Percentiles rank a stretch among this genome's conserved stretches.
phyloP scores from a whole-genome alignment of 1,139 yeast species.

The Blastobotrys capitulatus region DNA sequence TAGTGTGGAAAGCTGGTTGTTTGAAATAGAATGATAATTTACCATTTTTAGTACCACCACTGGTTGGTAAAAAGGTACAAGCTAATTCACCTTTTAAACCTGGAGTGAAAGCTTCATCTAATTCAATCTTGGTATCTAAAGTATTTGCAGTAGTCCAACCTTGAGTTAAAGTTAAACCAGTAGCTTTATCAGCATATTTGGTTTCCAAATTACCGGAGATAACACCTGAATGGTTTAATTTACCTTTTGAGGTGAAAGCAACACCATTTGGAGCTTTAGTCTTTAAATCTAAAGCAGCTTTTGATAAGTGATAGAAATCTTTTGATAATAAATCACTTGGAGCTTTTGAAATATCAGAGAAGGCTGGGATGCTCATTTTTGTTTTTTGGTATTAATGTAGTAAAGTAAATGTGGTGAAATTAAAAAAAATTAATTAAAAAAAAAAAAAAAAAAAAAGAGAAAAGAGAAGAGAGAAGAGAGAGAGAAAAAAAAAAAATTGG shows the following conservation, averaged over 20 bases:
- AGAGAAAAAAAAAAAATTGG: background rate
- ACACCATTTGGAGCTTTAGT: constrained; percentile 97
- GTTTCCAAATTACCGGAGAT: constrained; percentile 89
- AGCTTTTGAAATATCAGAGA: constrained; percentile 79
- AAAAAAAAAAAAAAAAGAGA: background rate
- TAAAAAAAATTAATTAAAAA: background rate
- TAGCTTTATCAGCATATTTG: constrained; percentile 86
- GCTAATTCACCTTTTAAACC: constrained; percentile 92
- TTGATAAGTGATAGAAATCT: constrained; percentile 90
- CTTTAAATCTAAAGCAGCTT: constrained; percentile 84
- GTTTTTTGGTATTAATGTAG: background rate
- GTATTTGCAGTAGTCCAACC: constrained; percentile 97
- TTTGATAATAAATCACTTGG: constrained; percentile 83
- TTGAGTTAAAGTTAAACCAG: constrained; percentile 92
- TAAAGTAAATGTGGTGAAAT: background rate
- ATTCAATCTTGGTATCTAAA: constrained; percentile 88
- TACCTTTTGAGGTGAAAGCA: constrained; percentile 90
- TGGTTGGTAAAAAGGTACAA: constrained; percentile 83
- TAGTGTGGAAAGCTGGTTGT: constrained; percentile 90
- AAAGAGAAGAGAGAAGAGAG: too few species aligned
- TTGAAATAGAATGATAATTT: constrained; percentile 87
- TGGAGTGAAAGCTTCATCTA: constrained; percentile 87
- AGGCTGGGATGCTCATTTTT: constrained; percentile 35
- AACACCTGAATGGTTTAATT: constrained; percentile 71
- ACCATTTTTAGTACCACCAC: constrained; percentile 71